Evolutionary conservation across 345 rosid species (phyloP).

Genomic region (Brassica juncea): DNA sequence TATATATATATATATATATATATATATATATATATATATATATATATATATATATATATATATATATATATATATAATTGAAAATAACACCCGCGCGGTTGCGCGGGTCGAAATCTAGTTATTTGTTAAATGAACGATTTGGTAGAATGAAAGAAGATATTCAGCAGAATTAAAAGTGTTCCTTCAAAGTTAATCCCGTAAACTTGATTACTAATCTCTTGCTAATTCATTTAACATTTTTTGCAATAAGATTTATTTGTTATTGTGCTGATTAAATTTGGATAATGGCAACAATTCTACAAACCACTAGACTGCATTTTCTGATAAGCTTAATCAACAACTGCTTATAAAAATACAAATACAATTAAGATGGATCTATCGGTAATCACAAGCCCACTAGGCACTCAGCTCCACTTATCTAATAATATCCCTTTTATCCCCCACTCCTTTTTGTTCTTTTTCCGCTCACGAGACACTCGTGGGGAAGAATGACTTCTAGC

Average conservation of each 20-base stretch:
- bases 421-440: background rate
- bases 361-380: slow-evolving; percentile 21
- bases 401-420: slow-evolving; percentile 32
- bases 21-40: too few relatives aligned
- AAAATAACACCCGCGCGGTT: too few relatives aligned
- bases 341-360: slow-evolving; percentile 9
- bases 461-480: slow-evolving; percentile 38
- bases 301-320: background rate
- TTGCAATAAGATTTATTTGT: background rate
- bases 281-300: background rate
- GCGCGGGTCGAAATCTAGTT: too few relatives aligned
- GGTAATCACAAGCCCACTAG: slow-evolving; percentile 25
- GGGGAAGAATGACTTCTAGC: slow-evolving; percentile 37
- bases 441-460: background rate
- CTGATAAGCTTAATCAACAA: background rate
- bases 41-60: too few relatives aligned
- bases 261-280: background rate
- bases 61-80: too few relatives aligned
- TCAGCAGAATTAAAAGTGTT: background rate
- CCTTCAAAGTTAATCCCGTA: background rate
- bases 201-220: background rate
- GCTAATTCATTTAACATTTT: background rate
- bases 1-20: too few relatives aligned
- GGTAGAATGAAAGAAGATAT: background rate
- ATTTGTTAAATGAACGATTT: background rate